Evolutionary conservation across 805 yeast genomes (phyloP).

Genomic region (Wickerhamiella kurtzmanii): DNA sequence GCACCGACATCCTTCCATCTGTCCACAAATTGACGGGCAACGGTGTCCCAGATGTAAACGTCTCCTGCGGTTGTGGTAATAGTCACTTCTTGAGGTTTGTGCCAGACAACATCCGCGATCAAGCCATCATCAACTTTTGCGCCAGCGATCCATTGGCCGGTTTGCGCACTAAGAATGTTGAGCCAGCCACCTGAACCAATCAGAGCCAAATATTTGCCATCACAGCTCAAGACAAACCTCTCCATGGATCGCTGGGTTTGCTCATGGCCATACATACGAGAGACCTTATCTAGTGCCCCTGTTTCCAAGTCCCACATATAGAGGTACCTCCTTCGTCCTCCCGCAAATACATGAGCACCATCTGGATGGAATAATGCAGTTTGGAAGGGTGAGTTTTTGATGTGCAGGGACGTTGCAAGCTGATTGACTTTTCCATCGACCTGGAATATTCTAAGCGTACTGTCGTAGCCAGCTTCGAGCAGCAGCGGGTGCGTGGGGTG

Average conservation of each 20-base stretch:
- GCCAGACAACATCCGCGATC: constrained; percentile 67
- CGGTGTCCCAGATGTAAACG: constrained; percentile 70
- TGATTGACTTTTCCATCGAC: constrained; percentile 77
- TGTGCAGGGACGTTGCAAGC: constrained; percentile 67
- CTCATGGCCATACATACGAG: constrained; percentile 87
- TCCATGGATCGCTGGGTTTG: constrained; percentile 76
- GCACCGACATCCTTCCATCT: constrained; percentile 85
- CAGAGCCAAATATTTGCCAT: constrained; percentile 60
- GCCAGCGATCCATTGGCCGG: constrained; percentile 79
- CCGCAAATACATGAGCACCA: constrained; percentile 52
- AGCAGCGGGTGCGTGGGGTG: constrained; percentile 75
- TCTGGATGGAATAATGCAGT: constrained; percentile 53
- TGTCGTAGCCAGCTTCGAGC: constrained; percentile 85
- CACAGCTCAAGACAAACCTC: constrained; percentile 54
- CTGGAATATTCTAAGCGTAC: constrained; percentile 74
- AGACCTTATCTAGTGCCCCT: constrained; percentile 68
- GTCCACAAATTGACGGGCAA: constrained; percentile 36
- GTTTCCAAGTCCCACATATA: constrained; percentile 77
- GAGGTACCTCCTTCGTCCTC: constrained; percentile 86
- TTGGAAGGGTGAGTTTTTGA: constrained; percentile 68
- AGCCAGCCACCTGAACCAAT: constrained; percentile 87
- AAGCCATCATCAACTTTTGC: constrained; percentile 74
- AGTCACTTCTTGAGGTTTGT: constrained; percentile 34
- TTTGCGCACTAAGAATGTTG: constrained; percentile 57
- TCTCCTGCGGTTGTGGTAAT: constrained; percentile 71